Base-by-base conservation (phyloP, 2,329 filamentous ascomycete species). In the Magnaporthales sp. region DNA sequence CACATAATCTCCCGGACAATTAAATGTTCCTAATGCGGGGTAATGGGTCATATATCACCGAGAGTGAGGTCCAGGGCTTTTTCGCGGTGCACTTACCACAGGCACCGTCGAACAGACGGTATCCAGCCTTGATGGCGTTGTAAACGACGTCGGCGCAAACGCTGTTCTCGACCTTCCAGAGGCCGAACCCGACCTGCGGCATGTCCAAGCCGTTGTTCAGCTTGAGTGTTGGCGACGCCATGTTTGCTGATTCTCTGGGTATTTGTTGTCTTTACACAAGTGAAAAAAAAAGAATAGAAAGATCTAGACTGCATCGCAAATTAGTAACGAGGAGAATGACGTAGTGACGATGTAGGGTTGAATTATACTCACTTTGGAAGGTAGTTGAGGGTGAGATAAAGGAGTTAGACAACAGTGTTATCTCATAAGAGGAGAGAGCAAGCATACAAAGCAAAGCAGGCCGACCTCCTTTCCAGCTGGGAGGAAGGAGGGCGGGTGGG, bases 131-230 rank as follows among this genome's bases (percentile, higher is more conserved):
- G 80, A 88, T 87, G 74, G 86, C 86, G 69, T 93, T 89, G 83
- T 94, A 94, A 71, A 94, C 88, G 68, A 86, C 86, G 73, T 94
- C 90, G 73, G 91, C 87, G 74, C 86, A 88, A 66, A 86, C 88
- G 66, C 86, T 84, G 71, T 90, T 90, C 77, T 87, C 86, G 70
- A 95, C 90, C 81, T 95, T 95, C 91, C 91, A 95, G 71, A 94
- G 84, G 68, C 89, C 89, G 75, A 91, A 91, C 77, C 89, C 89
- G 70, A 91, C 88, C 76, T 89, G 85, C 74, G 89, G 89, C 89
- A 91, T 91, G 72, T 90, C 82, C 72, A 84, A 75, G 78, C 87
- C 86, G 77, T 81, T 87, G 79, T 80, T 88, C 69, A 89, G 84
- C 80, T 87, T 89, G 76, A 63, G n/a, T 10, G 19, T 63, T 46